Base-by-base conservation (phyloP, 768 basidiomycete genomes). In the Auricularia heimuer region DNA sequence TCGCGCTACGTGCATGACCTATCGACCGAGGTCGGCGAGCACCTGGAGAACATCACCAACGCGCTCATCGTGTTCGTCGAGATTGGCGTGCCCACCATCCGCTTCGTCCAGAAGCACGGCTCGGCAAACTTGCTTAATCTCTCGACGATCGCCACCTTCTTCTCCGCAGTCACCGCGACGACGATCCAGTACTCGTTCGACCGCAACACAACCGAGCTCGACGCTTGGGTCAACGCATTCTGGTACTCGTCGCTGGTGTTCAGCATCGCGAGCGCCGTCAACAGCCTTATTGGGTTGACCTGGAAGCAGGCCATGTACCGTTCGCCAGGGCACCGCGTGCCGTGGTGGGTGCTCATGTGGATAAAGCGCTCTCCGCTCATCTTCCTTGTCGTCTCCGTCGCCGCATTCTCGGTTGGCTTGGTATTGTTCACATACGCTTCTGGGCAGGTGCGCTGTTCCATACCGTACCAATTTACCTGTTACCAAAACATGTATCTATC, bases 251-350 rank as follows among this genome's bases (percentile, higher is more conserved):
- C 86, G 7, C 73, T 90, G 64, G 87, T 90, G 3, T 89, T 90
- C 75, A 87, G 85, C 67, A 89, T 89, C 65, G 87, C 82, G 24
- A 85, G 88, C 3, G 87, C 88, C 24, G 88, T 90, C 54, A 90
- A 89, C 73, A 86, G 85, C 72, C 75, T 89, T n/a, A 77, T 90
- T 14, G 88, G 88, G 56, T 74, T 90, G 61, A 88, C 87, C 0
- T 90, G 88, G 88, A 88, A 87, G 71, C 87, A 88, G 70, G 87
- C 88, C 0, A 88, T 89, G 86, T 90, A 90, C 71, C 88, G 88
- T 63, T 88, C 87, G 44, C 88, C 88, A 21, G 84, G 86, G 8
- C 83, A 89, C 73, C 84, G 86, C 63, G 87, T 89, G 54, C 88
- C 88, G 0, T 89, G 88, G 88, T 89, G 88, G 87, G 87, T 89